Conservation (phyloP, 768 basidiomycete species). For the Kwoniella mangroviensis region DNA sequence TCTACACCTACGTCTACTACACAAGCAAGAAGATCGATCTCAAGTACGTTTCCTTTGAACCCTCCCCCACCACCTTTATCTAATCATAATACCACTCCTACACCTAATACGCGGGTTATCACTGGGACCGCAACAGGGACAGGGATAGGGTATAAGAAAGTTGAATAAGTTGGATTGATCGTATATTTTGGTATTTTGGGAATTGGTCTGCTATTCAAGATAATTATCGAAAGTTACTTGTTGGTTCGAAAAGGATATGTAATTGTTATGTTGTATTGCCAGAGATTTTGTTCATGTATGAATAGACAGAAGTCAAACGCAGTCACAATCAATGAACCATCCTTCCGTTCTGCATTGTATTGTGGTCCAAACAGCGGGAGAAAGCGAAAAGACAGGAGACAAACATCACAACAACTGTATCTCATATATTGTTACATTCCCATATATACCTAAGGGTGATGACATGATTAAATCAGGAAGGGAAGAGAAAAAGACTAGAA, state of each 20-base stretch:
- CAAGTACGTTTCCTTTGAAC: not conserved
- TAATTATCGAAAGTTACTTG: too few relatives aligned
- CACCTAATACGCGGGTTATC: not conserved
- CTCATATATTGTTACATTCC: conserved; percentile 15
- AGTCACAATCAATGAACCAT: too few relatives aligned
- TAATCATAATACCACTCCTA: not conserved
- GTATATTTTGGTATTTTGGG: not conserved
- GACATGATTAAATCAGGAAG: not conserved
- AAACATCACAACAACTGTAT: not conserved
- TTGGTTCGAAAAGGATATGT: too few relatives aligned
- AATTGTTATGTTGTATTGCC: too few relatives aligned
- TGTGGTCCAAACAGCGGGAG: too few relatives aligned
- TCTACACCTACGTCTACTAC: not conserved
- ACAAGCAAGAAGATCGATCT: not conserved
- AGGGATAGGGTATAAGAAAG: not conserved
- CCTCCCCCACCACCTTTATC: not conserved
- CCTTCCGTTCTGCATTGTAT: too few relatives aligned
- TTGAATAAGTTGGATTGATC: not conserved
- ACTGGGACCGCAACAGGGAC: not conserved
- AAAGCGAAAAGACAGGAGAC: too few relatives aligned
- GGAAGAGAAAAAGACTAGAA: not conserved
- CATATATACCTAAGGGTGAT: conserved; percentile 6
- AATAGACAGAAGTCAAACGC: too few relatives aligned
- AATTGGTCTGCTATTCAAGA: not conserved
- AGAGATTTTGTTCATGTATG: too few relatives aligned